phyloP scores from a whole-genome alignment of 352 stramenopile genomes.

The Discostella stelligera region DNA sequence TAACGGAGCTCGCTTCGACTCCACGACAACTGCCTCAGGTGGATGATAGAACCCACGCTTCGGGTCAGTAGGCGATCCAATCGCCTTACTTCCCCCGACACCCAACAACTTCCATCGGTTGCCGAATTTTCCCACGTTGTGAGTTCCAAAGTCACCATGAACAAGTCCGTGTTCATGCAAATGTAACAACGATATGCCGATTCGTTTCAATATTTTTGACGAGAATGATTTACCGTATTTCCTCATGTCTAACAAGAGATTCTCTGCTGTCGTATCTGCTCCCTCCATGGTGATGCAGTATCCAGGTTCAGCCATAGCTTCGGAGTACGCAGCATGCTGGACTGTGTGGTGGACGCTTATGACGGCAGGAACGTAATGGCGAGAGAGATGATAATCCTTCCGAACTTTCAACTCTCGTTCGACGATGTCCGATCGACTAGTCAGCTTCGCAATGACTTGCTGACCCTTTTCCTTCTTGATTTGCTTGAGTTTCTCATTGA shows the following conservation, averaged over 20 bases:
- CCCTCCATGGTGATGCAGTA: conserved; percentile 82
- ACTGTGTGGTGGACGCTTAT: conserved; percentile 81
- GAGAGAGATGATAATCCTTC: conserved; percentile 72
- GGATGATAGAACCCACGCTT: conserved; percentile 79
- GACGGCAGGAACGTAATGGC: conserved; percentile 74
- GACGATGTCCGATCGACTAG: conserved; percentile 74
- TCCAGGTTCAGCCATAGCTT: conserved; percentile 74
- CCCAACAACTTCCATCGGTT: conserved; percentile 74
- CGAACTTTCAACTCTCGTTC: conserved; percentile 72
- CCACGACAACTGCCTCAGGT: conserved; percentile 68
- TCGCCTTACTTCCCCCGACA: conserved; percentile 66
- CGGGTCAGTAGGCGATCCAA: conserved; percentile 64
- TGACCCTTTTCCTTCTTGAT: conserved; percentile 76
- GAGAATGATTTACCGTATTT: conserved; percentile 69
- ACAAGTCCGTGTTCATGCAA: conserved; percentile 78
- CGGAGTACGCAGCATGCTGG: conserved; percentile 75
- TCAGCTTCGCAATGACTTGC: conserved; percentile 79
- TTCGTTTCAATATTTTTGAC: conserved; percentile 68
- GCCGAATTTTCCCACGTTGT: conserved; percentile 80
- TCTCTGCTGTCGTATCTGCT: conserved; percentile 76
- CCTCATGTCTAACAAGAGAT: conserved; percentile 76
- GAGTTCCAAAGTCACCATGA: conserved; percentile 76
- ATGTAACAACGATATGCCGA: conserved; percentile 74
- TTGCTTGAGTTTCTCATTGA: conserved; percentile 68
- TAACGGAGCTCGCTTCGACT: conserved; percentile 50